phyloP scores from a whole-genome alignment of 495 filamentous ascomycete species.

The Aspergillus sparsus region DNA sequence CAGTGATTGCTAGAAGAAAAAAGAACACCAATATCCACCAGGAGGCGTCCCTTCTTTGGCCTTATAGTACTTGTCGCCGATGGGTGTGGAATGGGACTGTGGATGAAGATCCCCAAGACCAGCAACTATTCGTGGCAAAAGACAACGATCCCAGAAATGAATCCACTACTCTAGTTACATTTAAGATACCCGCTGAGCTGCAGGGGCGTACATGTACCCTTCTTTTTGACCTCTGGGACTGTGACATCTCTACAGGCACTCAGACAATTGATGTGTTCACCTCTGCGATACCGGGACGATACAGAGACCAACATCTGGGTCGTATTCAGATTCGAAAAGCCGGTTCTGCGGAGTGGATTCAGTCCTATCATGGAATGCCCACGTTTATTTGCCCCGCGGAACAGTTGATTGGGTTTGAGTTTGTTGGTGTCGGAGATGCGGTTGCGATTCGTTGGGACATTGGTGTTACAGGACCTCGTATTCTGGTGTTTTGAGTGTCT shows the following conservation, averaged over 20 bases:
- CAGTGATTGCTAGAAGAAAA: background rate
- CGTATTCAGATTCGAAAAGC: conserved; percentile 11
- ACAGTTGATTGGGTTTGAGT: conserved; percentile 20
- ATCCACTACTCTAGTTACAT: conserved; percentile 18
- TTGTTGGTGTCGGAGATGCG: conserved; percentile 20
- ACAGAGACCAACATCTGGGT: conserved; percentile 12
- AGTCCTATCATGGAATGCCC: conserved; percentile 13
- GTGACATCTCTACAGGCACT: conserved; percentile 19
- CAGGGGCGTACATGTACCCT: conserved; percentile 15
- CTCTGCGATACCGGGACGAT: conserved; percentile 12
- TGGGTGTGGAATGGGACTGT: conserved; percentile 12
- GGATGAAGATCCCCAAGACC: conserved; percentile 21
- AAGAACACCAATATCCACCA: background rate
- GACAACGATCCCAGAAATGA: conserved; percentile 15
- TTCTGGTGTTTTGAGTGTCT: conserved; percentile 13
- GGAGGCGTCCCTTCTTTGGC: conserved; percentile 9
- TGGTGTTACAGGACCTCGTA: conserved; percentile 17
- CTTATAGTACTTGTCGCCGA: conserved; percentile 17
- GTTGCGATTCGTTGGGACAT: conserved; percentile 23
- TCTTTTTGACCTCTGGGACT: conserved; percentile 19
- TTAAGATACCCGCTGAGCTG: conserved; percentile 9
- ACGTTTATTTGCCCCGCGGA: conserved; percentile 18
- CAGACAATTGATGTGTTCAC: conserved; percentile 20
- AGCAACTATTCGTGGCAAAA: conserved; percentile 20
- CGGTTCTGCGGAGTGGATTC: conserved; percentile 15